Percentiles rank a stretch among this genome's conserved stretches.
Evolutionary conservation across 768 basidiomycete species (phyloP).

Genomic region (Rhizopogon rudus): DNA sequence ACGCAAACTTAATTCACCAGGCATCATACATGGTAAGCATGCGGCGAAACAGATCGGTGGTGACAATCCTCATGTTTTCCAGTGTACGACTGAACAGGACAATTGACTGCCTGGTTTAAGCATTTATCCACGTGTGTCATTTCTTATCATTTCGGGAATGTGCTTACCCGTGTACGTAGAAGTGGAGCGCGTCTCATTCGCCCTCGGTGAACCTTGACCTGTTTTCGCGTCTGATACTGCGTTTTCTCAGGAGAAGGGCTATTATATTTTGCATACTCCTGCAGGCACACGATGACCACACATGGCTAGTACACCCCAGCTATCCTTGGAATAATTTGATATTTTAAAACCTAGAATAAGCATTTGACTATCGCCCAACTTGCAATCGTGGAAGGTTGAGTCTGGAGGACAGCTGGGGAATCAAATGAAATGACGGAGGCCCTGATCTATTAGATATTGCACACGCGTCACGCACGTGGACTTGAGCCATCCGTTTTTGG

Average conservation of each 20-base stretch:
- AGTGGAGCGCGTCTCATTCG: slow-evolving; percentile 1
- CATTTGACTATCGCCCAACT: neutral
- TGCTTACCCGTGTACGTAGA: slow-evolving; percentile 5
- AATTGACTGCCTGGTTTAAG: neutral
- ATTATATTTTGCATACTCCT: neutral
- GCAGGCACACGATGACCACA: slow-evolving; percentile 5
- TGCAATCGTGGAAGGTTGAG: neutral
- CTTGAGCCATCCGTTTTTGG: too few species aligned
- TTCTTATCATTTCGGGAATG: neutral
- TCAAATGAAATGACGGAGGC: neutral
- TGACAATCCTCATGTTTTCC: slow-evolving; percentile 12
- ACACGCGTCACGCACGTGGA: too few species aligned
- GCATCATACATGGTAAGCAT: slow-evolving; percentile 42
- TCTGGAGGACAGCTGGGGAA: neutral
- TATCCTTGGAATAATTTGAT: neutral
- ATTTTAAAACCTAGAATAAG: neutral
- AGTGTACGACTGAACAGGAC: slow-evolving; percentile 36
- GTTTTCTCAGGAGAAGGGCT: neutral
- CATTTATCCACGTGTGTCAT: neutral
- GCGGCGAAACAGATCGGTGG: slow-evolving; percentile 1
- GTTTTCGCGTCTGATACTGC: slow-evolving; percentile 1
- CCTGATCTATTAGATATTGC: too few species aligned
- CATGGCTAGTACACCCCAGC: slow-evolving; percentile 3
- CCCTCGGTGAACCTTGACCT: slow-evolving; percentile 4
- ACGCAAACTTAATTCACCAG: slow-evolving; percentile 15